Evolutionary conservation across 2,329 filamentous ascomycete genomes (phyloP), one percentile per base, ranked within the genome.

Genomic region (Elsinoe fawcettii): DNA sequence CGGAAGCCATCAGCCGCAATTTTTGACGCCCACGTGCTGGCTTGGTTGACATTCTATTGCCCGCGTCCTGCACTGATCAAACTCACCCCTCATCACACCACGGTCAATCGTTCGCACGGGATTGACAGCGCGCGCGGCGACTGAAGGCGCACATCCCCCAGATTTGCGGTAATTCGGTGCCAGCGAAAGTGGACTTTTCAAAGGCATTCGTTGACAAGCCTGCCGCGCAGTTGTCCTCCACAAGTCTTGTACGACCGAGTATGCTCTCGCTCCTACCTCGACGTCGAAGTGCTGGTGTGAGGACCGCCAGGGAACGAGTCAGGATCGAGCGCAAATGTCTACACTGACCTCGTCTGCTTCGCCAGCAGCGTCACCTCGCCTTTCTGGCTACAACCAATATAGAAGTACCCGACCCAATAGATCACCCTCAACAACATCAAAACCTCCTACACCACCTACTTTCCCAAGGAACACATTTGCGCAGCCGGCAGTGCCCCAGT

Each of bases 311-410:
- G 49, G 49, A 16, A 53, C 37, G 49, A 53, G 49, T 27, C 32
- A 53, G 49, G 49, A 39, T 37, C 22, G 37, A 18, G 53, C 53
- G 32, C 53, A 59, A 51, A 69, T 67, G 66, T 67, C 66, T 58
- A 62, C 66, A 54, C 51, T 67, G 61, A 65, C 63, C 44, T 63
- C 64, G 37, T 68, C 67, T 49, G 63, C 64, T 41, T 68, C 67
- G 7, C 66, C 66, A 43, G 63, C 63, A 57, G 60, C 64, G 44
- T 67, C 66, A 37, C 66, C 66, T n/a, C 61, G 59, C 58, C 55
- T 60, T 54, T 57, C 57, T 16, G 43, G 43, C 22, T 56, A 36
- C 44, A 47, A 34, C 5, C 53, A 55, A 41, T 55, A 59, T 30
- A 30, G 58, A 36, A 18, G 53, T 7, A 32, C 43, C 5, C 43